Evolutionary conservation across 768 basidiomycete genomes (phyloP), one percentile per base, ranked within the genome.

Genomic region (Auriscalpium vulgare): DNA sequence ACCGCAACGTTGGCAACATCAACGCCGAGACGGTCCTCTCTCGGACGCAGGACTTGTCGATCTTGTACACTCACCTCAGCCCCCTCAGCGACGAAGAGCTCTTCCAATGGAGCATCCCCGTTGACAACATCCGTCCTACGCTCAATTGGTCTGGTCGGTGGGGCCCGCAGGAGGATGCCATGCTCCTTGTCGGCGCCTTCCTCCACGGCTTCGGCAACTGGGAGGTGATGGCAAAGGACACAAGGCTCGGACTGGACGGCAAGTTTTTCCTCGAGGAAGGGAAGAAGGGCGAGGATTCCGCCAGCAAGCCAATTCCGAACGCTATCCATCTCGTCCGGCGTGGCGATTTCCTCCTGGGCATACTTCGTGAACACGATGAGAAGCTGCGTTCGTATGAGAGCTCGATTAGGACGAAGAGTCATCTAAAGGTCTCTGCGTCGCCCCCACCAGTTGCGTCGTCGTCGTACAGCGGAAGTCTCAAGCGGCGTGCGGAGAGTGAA

Each of bases 211-310:
- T 98, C 67, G 95, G 95, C 13, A 91, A 88, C 66, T 99, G 97
- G 97, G 97, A 98, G 67, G 80, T 81, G 23, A 98, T 98, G 78
- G 82, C 84, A 55, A 91, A 94, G 72, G 97, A 99, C 68, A 69
- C 82, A 11, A 82, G 82, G 57, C 83, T 99, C 11, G 83, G 84
- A 2, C 78, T 99, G 13, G 80, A 84, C 1, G 92, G 88, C 69
- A 97, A 97, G 68, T 95, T 99, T 75, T 98, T 97, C 83, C 78
- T 99, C 51, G 97, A 97, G 68, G 95, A 97, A 69, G 91, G 88
- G 63, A 98, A 97, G 76, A 95, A 97, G 71, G 87, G 85, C 36
- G 88, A 92, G 73, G 89, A 94, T 64, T 72, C 85, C 40, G 78
- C 88, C 14, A 88, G 81, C 61, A 82, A 91, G 65, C 91, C 91